Evolutionary conservation across 2,329 filamentous ascomycete species (phyloP), one percentile per base, ranked within the genome.

Genomic region (Dryadomyces quercivorus): DNA sequence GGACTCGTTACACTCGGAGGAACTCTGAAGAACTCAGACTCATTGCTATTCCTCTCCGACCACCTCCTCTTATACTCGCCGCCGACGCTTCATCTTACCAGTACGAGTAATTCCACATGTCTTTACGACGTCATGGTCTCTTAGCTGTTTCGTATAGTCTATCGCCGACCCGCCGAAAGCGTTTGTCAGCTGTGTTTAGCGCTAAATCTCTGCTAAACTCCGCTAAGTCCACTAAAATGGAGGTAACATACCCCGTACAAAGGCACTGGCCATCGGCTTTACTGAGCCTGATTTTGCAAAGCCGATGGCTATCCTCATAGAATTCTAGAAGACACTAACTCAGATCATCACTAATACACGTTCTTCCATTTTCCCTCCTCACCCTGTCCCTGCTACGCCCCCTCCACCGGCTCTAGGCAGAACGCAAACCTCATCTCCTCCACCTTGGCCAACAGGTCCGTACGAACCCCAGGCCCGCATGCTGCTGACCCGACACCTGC

Each of bases 401-500:
- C 15, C 34, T 50, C 34, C 34, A 51, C 3, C 20, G 56, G 54
- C 47, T 73, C 68, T 26, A 76, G 56, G 22, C 67, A 59, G 56
- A 76, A 75, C 2, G 64, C 66, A 59, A 76, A 76, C 36, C 59
- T 63, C 36, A 67, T 64, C 44, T 72, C 67, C 56, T 69, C 66
- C 4, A 67, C 67, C 54, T 69, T 69, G 9, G 73, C 72, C 61
- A 70, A 57, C 50, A 72, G 60, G 51, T 76, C 73, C 18, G 74
- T 69, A 46, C 70, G 65, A 1, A 76, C 73, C 0, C 66, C 72
- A 0, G 74, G 73, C 4, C 75, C 75, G 54, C 74, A 78, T 1
- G 74, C 73, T 1, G 64, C 75, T 0, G 72, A 71, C 1, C 75
- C 75, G 0, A 78, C 72, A 2, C 75, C 75, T 0, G 74, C 70